These are phyloP conservation scores for Wickerhamiella azymoides DNA, from an alignment of 805 yeast genomes.

Conservation along the genomic window DNA sequence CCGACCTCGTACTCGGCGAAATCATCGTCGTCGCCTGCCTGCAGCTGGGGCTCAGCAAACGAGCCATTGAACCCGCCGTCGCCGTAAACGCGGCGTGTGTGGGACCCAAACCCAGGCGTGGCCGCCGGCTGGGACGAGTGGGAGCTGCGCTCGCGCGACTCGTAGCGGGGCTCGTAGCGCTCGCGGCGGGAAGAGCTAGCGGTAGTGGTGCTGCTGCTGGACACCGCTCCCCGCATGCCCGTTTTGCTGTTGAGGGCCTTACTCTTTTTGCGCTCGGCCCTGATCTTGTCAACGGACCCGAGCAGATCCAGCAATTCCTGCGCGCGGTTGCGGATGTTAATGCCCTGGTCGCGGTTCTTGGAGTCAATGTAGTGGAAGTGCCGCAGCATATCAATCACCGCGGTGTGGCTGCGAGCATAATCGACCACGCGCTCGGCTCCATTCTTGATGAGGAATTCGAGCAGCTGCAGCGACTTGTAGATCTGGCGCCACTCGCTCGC, in stretches of 20 bases:
- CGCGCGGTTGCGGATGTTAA: conserved; percentile 84
- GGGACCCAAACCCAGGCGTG: conserved; percentile 22
- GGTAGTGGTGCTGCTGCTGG: conserved; percentile 22
- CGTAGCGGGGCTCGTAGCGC: conserved; percentile 16
- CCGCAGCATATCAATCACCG: conserved; percentile 73
- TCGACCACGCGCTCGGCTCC: conserved; percentile 94
- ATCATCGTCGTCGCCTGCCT: conserved; percentile 7
- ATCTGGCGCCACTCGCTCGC: conserved; percentile 98
- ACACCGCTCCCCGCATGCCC: conserved; percentile 33
- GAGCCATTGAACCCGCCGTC: conserved; percentile 29
- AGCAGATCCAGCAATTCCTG: conserved; percentile 58
- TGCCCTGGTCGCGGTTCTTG: conserved; percentile 91
- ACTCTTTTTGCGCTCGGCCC: conserved; percentile 84
- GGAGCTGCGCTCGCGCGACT: conserved; percentile 4
- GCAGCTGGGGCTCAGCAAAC: conserved; percentile 18
- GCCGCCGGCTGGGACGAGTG: conserved; percentile 16
- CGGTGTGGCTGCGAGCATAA: conserved; percentile 74
- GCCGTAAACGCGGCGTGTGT: conserved; percentile 28
- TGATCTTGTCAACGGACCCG: conserved; percentile 59
- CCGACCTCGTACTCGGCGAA: conserved; percentile 23
- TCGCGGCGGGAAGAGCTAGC: conserved; percentile 20
- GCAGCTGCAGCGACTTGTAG: conserved; percentile 80
- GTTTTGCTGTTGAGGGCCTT: conserved; percentile 71
- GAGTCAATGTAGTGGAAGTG: conserved; percentile 89
- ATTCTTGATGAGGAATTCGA: conserved; percentile 80